Evolutionary conservation across 2,329 filamentous ascomycete species (phyloP).

Genomic region (Cyphellophora europaea): DNA sequence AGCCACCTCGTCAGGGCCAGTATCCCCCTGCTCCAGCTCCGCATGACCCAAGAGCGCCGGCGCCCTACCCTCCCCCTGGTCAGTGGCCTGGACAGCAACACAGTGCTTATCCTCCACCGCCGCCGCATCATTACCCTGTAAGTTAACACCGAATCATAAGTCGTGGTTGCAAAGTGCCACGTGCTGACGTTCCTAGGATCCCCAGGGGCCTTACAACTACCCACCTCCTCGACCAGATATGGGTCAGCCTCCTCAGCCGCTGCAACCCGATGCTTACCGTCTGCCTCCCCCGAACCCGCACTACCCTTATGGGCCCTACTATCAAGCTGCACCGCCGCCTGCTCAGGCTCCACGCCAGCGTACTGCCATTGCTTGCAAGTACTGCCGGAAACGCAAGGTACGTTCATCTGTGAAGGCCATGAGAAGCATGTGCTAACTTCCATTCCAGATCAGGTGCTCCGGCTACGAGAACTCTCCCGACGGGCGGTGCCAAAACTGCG

Average conservation of each 20-base stretch:
- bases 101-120: slow-evolving; percentile 19
- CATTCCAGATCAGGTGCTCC: slow-evolving; percentile 61
- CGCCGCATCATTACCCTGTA: slow-evolving; percentile 28
- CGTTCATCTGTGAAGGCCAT: slow-evolving; percentile 10
- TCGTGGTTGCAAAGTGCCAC: not conserved
- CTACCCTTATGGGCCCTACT: slow-evolving; percentile 18
- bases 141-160: slow-evolving; percentile 12
- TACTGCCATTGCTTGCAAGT: slow-evolving; percentile 43
- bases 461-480: slow-evolving; percentile 64
- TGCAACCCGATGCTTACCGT: slow-evolving; percentile 29
- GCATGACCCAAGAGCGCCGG: slow-evolving; percentile 25
- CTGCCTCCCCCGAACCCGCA: slow-evolving; percentile 35
- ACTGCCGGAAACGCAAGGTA: slow-evolving; percentile 44
- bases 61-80: slow-evolving; percentile 24
- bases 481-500: slow-evolving; percentile 63
- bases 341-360: slow-evolving; percentile 40
- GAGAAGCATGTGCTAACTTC: slow-evolving; percentile 4
- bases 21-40: slow-evolving; percentile 22
- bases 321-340: slow-evolving; percentile 19
- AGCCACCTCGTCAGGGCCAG: slow-evolving; percentile 36
- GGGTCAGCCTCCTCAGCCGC: slow-evolving; percentile 28
- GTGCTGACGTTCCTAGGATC: slow-evolving; percentile 13
- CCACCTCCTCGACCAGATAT: slow-evolving; percentile 25
- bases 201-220: slow-evolving; percentile 23
- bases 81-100: slow-evolving; percentile 21